phyloP scores from a whole-genome alignment of 2,329 filamentous ascomycete species.

The Trichoderma endophyticum region DNA sequence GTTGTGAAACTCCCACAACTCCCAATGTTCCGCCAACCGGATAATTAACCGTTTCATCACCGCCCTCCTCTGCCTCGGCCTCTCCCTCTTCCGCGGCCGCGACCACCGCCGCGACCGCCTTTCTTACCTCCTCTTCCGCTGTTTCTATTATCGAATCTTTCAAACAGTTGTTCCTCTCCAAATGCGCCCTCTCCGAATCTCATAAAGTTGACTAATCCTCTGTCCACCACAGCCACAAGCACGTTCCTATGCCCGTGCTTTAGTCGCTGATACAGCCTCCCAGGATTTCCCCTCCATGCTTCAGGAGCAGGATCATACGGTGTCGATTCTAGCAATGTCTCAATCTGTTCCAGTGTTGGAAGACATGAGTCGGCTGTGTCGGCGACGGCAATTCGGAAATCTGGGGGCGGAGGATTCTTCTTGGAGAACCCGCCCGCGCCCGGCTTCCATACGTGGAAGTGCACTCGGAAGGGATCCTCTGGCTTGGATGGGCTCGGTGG shows the following conservation, averaged over 20 bases:
- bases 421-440: conserved; percentile 67
- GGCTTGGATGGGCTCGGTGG: conserved; percentile 28
- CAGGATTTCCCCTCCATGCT: conserved; percentile 37
- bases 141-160: conserved; percentile 47
- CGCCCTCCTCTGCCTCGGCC: conserved; percentile 28
- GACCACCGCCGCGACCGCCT: conserved; percentile 42
- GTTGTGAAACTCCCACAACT: not conserved
- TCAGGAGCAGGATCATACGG: conserved; percentile 61
- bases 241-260: conserved; percentile 84
- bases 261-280: conserved; percentile 67
- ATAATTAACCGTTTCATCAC: conserved; percentile 15
- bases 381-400: conserved; percentile 81
- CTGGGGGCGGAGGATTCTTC: conserved; percentile 69
- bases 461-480: conserved; percentile 63
- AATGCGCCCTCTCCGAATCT: conserved; percentile 78
- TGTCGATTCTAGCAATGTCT: conserved; percentile 67
- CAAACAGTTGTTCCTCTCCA: conserved; percentile 68
- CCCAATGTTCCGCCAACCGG: not conserved
- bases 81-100: conserved; percentile 34
- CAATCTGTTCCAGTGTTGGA: conserved; percentile 70
- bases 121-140: conserved; percentile 40
- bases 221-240: conserved; percentile 82
- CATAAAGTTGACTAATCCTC: conserved; percentile 85
- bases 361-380: conserved; percentile 69
- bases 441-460: conserved; percentile 78